Evolutionary conservation across 495 filamentous ascomycete genomes (phyloP), one percentile per base, ranked within the genome.

Genomic region (Mytilinidion resinicola): DNA sequence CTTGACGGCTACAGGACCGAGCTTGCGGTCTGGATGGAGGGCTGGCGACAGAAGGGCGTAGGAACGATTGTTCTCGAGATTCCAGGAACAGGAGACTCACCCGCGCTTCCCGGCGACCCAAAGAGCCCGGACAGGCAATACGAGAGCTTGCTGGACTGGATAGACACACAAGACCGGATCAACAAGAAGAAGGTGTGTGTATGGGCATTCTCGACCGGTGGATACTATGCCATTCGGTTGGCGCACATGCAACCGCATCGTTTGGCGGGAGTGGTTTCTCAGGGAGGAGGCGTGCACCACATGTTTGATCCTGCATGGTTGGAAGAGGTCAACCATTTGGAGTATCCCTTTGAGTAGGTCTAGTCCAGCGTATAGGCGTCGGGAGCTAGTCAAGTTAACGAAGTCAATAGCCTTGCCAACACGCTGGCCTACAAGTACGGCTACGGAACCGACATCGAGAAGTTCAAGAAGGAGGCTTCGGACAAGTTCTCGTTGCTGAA

Each of bases 1-100:
- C 75, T 92, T 12, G 88, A 92, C 62, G 88, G 88, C 9, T 90
- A 92, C 65, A 73, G 88, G 12, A 85, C 87, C 0, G 88, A 92
- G 64, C 88, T 90, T 67, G 86, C 84, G n/a, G 76, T 80, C 39
- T 82, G 87, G 37, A 82, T 78, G 53, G 78, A 87, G 37, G 84
- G 87, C 70, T 88, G 69, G 73, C 52, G 81, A 79, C 58, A 82
- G 79, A 19, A 86, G 78, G 82, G 84, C 69, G 21, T 73, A 69
- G 72, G 53, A 6, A 60, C 62, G 1, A 75, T 90, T 4, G 74
- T 88, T 30, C 77, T 82, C 21, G 88, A 92, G 72, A 88, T 92
- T 56, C 88, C 88, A 0, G 88, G 88, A 0, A 92, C 88, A 0
- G 88, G 85, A 2, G 88, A 92, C 67, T 88, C 80, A 57, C 88